Conservation (phyloP, 176 grass and related monocot species). For the barley (Hordeum vulgare) region DNA sequence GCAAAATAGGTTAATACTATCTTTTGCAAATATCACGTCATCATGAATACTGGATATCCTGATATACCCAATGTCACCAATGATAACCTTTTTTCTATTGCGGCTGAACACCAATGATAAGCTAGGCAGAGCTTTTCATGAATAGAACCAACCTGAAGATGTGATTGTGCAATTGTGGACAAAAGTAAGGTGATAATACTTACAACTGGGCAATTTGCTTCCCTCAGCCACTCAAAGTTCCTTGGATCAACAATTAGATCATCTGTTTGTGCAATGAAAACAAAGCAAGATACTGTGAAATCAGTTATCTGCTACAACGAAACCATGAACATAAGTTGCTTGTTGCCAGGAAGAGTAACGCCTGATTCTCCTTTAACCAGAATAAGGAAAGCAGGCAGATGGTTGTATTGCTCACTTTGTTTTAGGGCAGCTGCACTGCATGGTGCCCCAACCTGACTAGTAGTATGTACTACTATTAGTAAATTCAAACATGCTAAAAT, state of each 20-base stretch:
- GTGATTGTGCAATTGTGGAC: constrained; percentile 16
- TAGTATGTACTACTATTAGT: not conserved
- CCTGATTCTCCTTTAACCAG: not conserved
- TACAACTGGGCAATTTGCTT: constrained; percentile 95
- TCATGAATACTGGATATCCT: not conserved
- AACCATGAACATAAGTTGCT: not conserved
- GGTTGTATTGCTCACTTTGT: not conserved
- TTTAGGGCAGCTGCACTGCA: not conserved
- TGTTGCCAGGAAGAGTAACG: not conserved
- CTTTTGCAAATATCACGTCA: not conserved
- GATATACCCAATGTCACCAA: not conserved
- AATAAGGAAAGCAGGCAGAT: not conserved
- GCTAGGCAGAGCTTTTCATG: not conserved
- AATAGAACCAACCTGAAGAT: not conserved
- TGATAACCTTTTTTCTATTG: not conserved
- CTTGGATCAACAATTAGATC: constrained; percentile 97
- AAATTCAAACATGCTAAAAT: not conserved
- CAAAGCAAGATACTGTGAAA: not conserved
- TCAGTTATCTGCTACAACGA: not conserved
- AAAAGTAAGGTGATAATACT: constrained; percentile 30
- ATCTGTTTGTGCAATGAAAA: constrained; percentile 40
- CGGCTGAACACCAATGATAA: not conserved
- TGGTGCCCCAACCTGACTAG: not conserved
- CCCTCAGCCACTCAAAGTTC: constrained; percentile 93
- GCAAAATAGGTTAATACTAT: not conserved